Evolutionary conservation across 208 protist species (phyloP).

Genomic region (Naegleria lovaniensis): DNA sequence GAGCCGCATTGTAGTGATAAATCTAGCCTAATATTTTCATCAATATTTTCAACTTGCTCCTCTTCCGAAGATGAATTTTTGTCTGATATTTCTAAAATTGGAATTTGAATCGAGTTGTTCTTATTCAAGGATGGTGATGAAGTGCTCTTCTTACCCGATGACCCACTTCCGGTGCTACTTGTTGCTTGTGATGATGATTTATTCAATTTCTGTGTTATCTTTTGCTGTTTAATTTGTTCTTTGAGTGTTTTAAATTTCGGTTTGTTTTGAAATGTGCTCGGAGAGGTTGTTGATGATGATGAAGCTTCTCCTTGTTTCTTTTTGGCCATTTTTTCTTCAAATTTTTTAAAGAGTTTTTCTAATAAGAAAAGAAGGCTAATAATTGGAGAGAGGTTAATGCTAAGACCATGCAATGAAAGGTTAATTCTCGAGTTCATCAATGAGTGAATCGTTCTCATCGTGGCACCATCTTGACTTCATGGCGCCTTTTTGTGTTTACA

Average conservation of each 20-base stretch:
- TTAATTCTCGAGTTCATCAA: too few relatives aligned
- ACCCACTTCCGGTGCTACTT: too few relatives aligned
- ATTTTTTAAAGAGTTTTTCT: not conserved
- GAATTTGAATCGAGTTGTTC: not conserved
- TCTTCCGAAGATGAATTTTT: not conserved
- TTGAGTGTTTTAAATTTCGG: not conserved
- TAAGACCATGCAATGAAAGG: too few relatives aligned
- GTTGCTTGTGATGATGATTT: too few relatives aligned
- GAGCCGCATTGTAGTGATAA: not conserved
- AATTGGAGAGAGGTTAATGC: too few relatives aligned
- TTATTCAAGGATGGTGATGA: too few relatives aligned
- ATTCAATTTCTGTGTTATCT: not conserved
- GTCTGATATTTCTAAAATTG: not conserved
- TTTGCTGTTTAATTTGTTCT: not conserved
- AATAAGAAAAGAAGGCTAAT: too few relatives aligned
- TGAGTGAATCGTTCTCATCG: too few relatives aligned
- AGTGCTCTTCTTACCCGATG: too few relatives aligned
- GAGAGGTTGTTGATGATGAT: not conserved
- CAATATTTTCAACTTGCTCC: not conserved
- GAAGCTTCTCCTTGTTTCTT: not conserved
- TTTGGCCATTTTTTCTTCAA: not conserved
- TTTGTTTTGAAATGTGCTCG: not conserved
- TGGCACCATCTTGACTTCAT: too few relatives aligned
- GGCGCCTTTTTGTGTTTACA: too few relatives aligned
- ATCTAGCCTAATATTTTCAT: not conserved